Percentiles rank a stretch among this genome's conserved stretches.
These are phyloP conservation scores for Teratosphaeria zuluensis DNA, from an alignment of 2,329 filamentous ascomycete species.

Conservation along the genomic window DNA sequence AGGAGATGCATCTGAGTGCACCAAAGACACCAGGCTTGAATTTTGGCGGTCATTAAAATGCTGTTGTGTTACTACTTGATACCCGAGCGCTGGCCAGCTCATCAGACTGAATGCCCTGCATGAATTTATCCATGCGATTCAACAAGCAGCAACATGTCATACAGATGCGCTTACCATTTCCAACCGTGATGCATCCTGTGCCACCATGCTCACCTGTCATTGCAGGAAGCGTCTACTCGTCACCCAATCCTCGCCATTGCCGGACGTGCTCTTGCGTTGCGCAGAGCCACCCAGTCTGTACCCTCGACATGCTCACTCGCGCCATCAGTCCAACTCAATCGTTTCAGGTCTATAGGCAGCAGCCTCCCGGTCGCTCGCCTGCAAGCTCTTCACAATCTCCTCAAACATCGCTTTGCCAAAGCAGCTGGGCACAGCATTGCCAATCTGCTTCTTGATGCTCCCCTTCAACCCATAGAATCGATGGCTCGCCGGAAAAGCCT, in stretches of 20 bases:
- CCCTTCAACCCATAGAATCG: conserved; percentile 12
- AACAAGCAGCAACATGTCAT: not conserved
- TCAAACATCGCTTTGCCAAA: not conserved
- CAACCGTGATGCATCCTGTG: not conserved
- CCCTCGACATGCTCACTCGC: not conserved
- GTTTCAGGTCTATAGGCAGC: not conserved
- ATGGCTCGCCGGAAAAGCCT: conserved; percentile 46
- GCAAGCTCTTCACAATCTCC: not conserved
- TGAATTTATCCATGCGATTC: not conserved
- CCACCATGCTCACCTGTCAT: not conserved
- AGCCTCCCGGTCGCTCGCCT: not conserved
- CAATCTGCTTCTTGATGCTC: conserved; percentile 53
- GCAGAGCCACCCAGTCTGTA: not conserved
- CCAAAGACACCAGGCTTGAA: not conserved
- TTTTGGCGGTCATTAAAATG: not conserved
- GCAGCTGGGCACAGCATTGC: conserved; percentile 63
- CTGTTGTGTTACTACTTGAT: not conserved
- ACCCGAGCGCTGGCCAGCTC: not conserved
- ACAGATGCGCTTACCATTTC: not conserved
- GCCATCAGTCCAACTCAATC: not conserved
- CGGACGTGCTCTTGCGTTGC: not conserved
- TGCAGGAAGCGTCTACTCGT: not conserved
- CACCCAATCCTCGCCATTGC: not conserved
- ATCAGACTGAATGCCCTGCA: not conserved
- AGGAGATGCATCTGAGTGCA: not conserved